Evolutionary conservation across 768 basidiomycete genomes (phyloP).

Genomic region (Suillus occidentalis): DNA sequence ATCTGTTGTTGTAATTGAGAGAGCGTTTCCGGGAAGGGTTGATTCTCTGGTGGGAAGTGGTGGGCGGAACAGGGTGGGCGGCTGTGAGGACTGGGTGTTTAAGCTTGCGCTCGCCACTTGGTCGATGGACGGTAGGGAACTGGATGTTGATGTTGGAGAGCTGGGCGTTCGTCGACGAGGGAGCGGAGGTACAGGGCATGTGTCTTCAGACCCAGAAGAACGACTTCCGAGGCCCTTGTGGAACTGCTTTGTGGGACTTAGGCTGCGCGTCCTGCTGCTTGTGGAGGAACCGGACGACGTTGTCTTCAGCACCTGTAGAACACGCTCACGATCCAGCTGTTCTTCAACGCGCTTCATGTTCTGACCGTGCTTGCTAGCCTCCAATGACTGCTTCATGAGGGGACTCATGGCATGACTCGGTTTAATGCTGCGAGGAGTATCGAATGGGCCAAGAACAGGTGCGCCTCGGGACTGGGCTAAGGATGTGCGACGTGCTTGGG

Average conservation of each 20-base stretch:
- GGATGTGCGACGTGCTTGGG: slow-evolving; percentile 20
- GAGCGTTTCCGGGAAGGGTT: background rate
- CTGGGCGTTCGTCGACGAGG: slow-evolving; percentile 39
- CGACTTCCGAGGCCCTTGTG: background rate
- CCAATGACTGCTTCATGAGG: slow-evolving; percentile 71
- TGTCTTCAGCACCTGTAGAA: slow-evolving; percentile 71
- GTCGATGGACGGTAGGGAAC: slow-evolving; percentile 39
- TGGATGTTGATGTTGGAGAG: slow-evolving; percentile 33
- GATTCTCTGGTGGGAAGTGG: slow-evolving; percentile 22
- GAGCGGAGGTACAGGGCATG: slow-evolving; percentile 30
- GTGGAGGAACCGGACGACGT: slow-evolving; percentile 37
- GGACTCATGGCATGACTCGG: slow-evolving; percentile 54
- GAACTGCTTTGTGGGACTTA: slow-evolving; percentile 28
- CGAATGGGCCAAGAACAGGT: slow-evolving; percentile 6
- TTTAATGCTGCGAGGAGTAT: slow-evolving; percentile 23
- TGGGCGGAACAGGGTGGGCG: slow-evolving; percentile 19
- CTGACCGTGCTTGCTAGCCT: slow-evolving; percentile 72
- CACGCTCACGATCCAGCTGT: slow-evolving; percentile 65
- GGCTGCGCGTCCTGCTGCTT: slow-evolving; percentile 28
- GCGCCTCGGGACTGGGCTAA: slow-evolving; percentile 7
- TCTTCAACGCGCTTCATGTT: slow-evolving; percentile 69
- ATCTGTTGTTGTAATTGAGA: slow-evolving; percentile 25
- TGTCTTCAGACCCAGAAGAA: slow-evolving; percentile 21
- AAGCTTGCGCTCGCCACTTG: slow-evolving; percentile 42
- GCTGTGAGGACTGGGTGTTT: slow-evolving; percentile 12